Evolutionary conservation across 176 grass and related monocot genomes (phyloP).

Genomic region (Hordeum marinum): DNA sequence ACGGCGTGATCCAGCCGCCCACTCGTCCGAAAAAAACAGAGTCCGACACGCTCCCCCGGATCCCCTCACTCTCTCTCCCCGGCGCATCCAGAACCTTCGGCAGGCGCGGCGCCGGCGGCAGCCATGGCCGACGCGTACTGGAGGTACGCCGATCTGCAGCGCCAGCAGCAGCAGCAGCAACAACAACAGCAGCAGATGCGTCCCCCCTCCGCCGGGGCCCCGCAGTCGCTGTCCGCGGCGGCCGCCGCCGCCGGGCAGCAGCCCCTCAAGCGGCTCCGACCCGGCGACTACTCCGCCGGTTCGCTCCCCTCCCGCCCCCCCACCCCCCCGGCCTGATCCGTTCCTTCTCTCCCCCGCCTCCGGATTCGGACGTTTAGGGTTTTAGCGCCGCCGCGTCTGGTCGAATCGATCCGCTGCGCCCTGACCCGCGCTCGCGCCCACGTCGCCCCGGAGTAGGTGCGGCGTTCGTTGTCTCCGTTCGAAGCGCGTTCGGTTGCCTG

Average conservation of each 20-base stretch:
- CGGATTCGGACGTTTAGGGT: conserved; percentile 2
- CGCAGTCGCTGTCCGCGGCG: neutral
- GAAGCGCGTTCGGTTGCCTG: neutral
- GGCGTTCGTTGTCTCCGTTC: neutral
- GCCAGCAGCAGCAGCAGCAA: neutral
- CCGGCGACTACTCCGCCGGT: conserved; percentile 53
- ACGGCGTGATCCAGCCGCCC: neutral
- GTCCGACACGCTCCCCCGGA: neutral
- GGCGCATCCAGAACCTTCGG: neutral
- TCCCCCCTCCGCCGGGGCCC: neutral
- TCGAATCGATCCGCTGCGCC: neutral
- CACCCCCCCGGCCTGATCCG: neutral
- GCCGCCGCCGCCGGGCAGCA: conserved; percentile 3
- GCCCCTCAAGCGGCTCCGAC: conserved; percentile 47
- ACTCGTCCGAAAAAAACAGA: neutral
- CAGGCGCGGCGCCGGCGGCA: neutral
- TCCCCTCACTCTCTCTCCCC: neutral
- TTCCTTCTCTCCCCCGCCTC: neutral
- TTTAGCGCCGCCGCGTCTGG: neutral
- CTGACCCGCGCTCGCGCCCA: neutral
- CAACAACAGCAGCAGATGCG: neutral
- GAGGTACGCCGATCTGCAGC: conserved; percentile 57
- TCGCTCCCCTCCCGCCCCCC: neutral
- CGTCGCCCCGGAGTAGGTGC: neutral
- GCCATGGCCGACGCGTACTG: conserved; percentile 68